Percentiles rank a stretch among this genome's conserved stretches.
Evolutionary conservation across 306 rosid genomes (phyloP).

Genomic region (Rosa lucieae): DNA sequence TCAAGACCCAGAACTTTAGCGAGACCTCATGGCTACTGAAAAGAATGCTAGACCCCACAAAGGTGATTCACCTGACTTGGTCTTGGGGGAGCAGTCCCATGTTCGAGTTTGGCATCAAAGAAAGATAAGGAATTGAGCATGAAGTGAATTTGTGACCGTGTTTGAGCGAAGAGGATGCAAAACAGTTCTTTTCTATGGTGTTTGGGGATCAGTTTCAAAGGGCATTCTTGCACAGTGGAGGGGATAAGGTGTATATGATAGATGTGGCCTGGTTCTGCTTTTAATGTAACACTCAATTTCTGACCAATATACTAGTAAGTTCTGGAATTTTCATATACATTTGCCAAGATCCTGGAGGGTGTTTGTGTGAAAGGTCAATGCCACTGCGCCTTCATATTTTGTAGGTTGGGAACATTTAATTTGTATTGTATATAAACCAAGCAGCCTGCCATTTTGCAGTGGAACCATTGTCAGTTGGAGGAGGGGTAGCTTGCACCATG

Average conservation of each 20-base stretch:
- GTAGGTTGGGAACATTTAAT: no score
- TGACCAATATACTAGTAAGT: background rate
- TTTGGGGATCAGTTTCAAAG: slow-evolving; percentile 71
- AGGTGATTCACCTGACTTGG: slow-evolving; percentile 5
- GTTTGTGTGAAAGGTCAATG: background rate
- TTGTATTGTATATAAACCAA: no score
- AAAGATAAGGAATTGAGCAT: slow-evolving; percentile 39
- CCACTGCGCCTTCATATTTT: background rate
- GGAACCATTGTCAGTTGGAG: no score
- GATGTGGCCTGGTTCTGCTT: no score
- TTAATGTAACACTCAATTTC: no score
- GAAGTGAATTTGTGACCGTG: background rate
- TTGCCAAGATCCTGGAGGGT: background rate
- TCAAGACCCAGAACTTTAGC: slow-evolving; percentile 52
- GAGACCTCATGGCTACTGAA: slow-evolving; percentile 88
- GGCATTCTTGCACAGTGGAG: slow-evolving; percentile 82
- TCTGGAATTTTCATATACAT: no score
- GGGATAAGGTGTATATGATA: slow-evolving; percentile 61
- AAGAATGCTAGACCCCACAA: slow-evolving; percentile 50
- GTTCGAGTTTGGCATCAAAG: slow-evolving; percentile 25
- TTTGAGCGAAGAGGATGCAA: slow-evolving; percentile 43
- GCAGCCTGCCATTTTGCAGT: no score
- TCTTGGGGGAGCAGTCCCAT: slow-evolving; percentile 5
- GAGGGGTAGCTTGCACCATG: no score
- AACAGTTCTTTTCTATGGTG: slow-evolving; percentile 62